Percentiles rank a stretch among this genome's conserved stretches.
phyloP scores from a whole-genome alignment of 1,139 yeast species.

The Scheffersomyces stambukii region DNA sequence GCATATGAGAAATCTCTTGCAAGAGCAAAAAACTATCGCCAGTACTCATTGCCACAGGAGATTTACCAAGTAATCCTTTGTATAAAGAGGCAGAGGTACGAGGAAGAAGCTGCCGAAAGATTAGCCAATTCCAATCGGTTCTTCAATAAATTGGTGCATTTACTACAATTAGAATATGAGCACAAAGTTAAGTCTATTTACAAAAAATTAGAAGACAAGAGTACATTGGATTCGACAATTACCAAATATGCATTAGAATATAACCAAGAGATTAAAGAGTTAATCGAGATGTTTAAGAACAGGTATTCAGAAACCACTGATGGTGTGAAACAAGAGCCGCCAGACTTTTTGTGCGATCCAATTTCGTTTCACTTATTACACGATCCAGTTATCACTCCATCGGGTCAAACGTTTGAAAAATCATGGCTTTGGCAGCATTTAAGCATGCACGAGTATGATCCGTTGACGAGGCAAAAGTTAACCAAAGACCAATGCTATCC shows the following conservation, averaged over 20 bases:
- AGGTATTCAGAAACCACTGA: slow-evolving; percentile 12
- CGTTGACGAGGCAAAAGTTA: slow-evolving; percentile 26
- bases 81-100: slow-evolving; percentile 11
- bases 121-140: slow-evolving; percentile 19
- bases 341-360: slow-evolving; percentile 44
- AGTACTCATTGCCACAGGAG: slow-evolving; percentile 14
- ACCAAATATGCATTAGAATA: slow-evolving; percentile 17
- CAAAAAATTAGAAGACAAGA: slow-evolving; percentile 12
- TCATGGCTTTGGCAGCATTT: slow-evolving; percentile 36
- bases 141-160: slow-evolving; percentile 18
- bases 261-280: slow-evolving; percentile 17
- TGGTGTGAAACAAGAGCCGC: slow-evolving; percentile 23
- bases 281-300: slow-evolving; percentile 19
- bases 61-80: slow-evolving; percentile 18
- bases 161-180: slow-evolving; percentile 18
- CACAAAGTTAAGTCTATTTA: slow-evolving; percentile 10
- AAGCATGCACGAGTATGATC: slow-evolving; percentile 33
- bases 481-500: slow-evolving; percentile 17
- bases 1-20: slow-evolving; percentile 28
- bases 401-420: slow-evolving; percentile 44
- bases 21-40: slow-evolving; percentile 17
- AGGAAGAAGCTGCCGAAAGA: slow-evolving; percentile 17
- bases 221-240: slow-evolving; percentile 16
- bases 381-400: slow-evolving; percentile 45
- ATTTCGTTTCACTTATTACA: slow-evolving; percentile 40